phyloP scores from a whole-genome alignment of 2,329 filamentous ascomycete genomes.

The Chaetomiaceae sp. region DNA sequence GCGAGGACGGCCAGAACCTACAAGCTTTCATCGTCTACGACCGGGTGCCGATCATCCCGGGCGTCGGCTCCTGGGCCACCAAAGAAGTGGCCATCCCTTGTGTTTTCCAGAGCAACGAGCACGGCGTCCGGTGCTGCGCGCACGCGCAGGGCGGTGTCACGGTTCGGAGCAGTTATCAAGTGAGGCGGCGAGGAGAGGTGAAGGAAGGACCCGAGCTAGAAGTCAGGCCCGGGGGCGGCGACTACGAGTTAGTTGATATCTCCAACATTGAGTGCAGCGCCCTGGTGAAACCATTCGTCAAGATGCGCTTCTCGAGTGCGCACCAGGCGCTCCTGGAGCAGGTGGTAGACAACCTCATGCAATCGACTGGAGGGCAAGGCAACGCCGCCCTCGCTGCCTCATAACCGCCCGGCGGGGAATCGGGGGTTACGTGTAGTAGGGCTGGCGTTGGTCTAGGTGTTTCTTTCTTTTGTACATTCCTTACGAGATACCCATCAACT shows the following conservation, averaged over 20 bases:
- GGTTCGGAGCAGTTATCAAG: conserved; percentile 39
- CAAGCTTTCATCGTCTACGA: conserved; percentile 33
- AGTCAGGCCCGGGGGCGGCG: conserved; percentile 15
- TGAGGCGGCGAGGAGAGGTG: conserved; percentile 26
- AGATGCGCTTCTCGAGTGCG: conserved; percentile 29
- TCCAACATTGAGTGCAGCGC: conserved; percentile 33
- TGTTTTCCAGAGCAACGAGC: conserved; percentile 40
- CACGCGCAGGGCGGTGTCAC: conserved; percentile 41
- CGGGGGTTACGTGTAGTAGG: too few relatives aligned
- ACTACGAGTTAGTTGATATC: conserved; percentile 35
- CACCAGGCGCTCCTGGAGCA: conserved; percentile 33
- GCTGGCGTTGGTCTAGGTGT: too few relatives aligned
- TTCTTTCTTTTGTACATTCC: background rate
- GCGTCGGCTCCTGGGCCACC: conserved; percentile 31
- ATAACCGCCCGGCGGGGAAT: too few relatives aligned
- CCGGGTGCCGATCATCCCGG: conserved; percentile 39
- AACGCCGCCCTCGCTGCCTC: background rate
- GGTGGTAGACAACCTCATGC: conserved; percentile 26
- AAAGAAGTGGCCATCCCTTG: conserved; percentile 41
- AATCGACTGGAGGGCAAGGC: background rate
- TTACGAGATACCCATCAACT: conserved; percentile 1
- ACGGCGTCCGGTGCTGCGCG: conserved; percentile 41
- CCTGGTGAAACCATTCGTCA: conserved; percentile 35
- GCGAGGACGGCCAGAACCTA: conserved; percentile 29
- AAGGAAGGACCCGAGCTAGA: conserved; percentile 10